These are phyloP conservation scores for Madurella mycetomatis DNA, from an alignment of 2,329 filamentous ascomycete species.

Conservation along the genomic window DNA sequence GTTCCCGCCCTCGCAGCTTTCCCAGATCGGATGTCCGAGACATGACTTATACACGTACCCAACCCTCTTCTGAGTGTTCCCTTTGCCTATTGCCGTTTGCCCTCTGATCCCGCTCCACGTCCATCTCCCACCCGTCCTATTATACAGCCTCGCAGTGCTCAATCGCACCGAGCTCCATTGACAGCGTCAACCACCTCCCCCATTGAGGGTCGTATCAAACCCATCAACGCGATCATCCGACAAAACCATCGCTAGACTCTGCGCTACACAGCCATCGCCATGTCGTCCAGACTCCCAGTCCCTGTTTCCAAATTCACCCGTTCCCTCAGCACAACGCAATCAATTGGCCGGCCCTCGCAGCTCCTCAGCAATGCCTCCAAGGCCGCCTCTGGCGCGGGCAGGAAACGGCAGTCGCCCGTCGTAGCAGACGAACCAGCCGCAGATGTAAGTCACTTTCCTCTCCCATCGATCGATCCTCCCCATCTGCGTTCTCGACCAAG, in stretches of 20 bases:
- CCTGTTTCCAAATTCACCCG: conserved; percentile 48
- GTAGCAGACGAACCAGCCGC: conserved; percentile 37
- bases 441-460: conserved; percentile 35
- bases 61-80: neutral
- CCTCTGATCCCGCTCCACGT: conserved; percentile 11
- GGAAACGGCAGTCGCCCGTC: conserved; percentile 34
- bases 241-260: neutral
- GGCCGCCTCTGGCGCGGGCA: conserved; percentile 39
- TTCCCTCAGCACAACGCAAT: conserved; percentile 41
- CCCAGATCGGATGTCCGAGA: conserved; percentile 18
- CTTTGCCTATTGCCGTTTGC: neutral
- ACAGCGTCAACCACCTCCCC: neutral
- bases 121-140: conserved; percentile 6
- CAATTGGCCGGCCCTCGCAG: conserved; percentile 32
- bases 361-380: conserved; percentile 35
- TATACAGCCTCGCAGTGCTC: neutral
- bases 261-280: conserved; percentile 23
- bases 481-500: no score
- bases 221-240: neutral
- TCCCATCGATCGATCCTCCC: neutral
- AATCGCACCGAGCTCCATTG: neutral
- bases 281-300: conserved; percentile 47
- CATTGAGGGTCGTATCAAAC: neutral
- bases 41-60: conserved; percentile 23
- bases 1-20: conserved; percentile 4